Conservation (phyloP, 495 filamentous ascomycete genomes). For the Tuber umbilicatum region DNA sequence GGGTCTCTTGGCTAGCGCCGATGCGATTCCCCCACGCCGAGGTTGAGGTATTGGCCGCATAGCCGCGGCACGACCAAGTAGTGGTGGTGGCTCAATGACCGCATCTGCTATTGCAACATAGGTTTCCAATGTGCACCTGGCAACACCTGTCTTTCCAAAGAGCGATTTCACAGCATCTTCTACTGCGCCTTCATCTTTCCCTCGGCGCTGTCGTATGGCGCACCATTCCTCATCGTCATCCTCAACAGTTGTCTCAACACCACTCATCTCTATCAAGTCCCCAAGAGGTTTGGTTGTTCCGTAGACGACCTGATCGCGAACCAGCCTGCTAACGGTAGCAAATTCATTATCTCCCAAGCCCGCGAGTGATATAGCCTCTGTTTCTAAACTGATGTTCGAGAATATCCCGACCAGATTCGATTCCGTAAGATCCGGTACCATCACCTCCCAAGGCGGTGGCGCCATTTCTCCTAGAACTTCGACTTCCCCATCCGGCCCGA, state of each 20-base stretch:
- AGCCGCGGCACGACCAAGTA: constrained; percentile 30
- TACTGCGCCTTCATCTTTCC: constrained; percentile 33
- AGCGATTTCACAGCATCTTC: constrained; percentile 32
- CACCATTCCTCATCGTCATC: constrained; percentile 36
- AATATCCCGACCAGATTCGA: constrained; percentile 36
- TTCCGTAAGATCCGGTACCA: constrained; percentile 39
- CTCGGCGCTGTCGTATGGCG: constrained; percentile 25
- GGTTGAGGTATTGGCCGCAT: constrained; percentile 33
- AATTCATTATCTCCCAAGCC: constrained; percentile 33
- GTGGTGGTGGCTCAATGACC: constrained; percentile 29
- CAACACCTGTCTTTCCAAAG: constrained; percentile 25
- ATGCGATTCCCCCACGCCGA: constrained; percentile 17
- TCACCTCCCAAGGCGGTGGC: constrained; percentile 37
- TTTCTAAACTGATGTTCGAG: constrained; percentile 27
- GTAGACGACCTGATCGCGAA: constrained; percentile 33
- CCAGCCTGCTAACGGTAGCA: constrained; percentile 32
- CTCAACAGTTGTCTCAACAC: constrained; percentile 23
- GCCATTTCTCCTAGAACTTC: constrained; percentile 31
- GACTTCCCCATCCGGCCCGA: constrained; percentile 23
- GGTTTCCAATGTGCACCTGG: constrained; percentile 37
- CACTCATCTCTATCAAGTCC: constrained; percentile 15
- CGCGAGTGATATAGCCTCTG: constrained; percentile 26
- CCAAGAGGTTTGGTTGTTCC: constrained; percentile 31
- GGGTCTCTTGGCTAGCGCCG: constrained; percentile 22
- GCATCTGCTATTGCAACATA: constrained; percentile 39